A percentile compares a stretch with the other conserved stretches of the same genome.
These are phyloP conservation scores for Aphanocladium album DNA, from an alignment of 2,329 filamentous ascomycete genomes.

Conservation along the genomic window DNA sequence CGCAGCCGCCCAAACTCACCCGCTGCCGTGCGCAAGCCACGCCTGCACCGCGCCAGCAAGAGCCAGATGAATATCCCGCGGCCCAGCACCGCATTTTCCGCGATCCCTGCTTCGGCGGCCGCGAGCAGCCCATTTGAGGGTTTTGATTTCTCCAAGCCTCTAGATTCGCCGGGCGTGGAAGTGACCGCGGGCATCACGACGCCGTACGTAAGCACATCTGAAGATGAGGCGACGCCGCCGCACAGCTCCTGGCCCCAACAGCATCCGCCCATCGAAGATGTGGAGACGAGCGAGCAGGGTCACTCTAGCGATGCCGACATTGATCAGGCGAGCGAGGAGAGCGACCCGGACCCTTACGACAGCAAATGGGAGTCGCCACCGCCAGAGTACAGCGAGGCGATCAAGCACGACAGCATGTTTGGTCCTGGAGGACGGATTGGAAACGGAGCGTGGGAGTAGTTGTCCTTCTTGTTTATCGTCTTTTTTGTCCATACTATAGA, in stretches of 20 bases:
- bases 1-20: conserved; percentile 23
- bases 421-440: conserved; percentile 4
- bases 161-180: not conserved
- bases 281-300: conserved; percentile 28
- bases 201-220: not conserved
- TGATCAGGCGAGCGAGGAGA: conserved; percentile 29
- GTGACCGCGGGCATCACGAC: not conserved
- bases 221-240: not conserved
- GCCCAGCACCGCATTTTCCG: conserved; percentile 12
- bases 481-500: not conserved
- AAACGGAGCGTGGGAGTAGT: conserved; percentile 9
- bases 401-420: conserved; percentile 13
- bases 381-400: conserved; percentile 11
- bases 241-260: not conserved
- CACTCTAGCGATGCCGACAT: conserved; percentile 27
- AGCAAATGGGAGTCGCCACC: conserved; percentile 14
- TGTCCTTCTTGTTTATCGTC: not conserved
- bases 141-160: conserved; percentile 35
- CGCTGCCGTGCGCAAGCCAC: conserved; percentile 32
- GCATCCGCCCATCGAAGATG: conserved; percentile 22
- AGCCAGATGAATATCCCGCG: conserved; percentile 31
- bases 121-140: conserved; percentile 13
- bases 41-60: conserved; percentile 37
- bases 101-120: conserved; percentile 8
- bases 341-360: conserved; percentile 28